Percentiles rank a stretch among this genome's conserved stretches.
Evolutionary conservation across 768 basidiomycete species (phyloP).

Genomic region (Lentinula sp.): DNA sequence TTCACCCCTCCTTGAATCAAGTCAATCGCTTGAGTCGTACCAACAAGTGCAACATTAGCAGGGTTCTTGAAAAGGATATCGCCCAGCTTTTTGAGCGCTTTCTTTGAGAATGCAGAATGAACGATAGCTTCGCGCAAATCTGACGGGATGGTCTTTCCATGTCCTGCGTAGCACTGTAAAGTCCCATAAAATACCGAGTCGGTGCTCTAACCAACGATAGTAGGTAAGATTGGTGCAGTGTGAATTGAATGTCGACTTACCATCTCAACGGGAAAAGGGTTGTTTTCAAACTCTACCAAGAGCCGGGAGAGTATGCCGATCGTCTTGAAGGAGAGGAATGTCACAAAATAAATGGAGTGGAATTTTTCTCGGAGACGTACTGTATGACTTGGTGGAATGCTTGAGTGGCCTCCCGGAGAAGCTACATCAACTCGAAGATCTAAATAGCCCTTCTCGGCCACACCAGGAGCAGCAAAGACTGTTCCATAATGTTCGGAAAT

Average conservation of each 20-base stretch:
- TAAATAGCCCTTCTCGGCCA: slow-evolving; percentile 37
- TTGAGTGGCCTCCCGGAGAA: slow-evolving; percentile 59
- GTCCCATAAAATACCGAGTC: slow-evolving; percentile 34
- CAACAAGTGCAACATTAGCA: slow-evolving; percentile 22
- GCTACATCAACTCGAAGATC: slow-evolving; percentile 35
- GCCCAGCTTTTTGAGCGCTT: slow-evolving; percentile 36
- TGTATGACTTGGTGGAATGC: slow-evolving; percentile 57
- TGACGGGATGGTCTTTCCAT: slow-evolving; percentile 36
- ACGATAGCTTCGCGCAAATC: slow-evolving; percentile 27
- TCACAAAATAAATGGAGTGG: slow-evolving; percentile 1
- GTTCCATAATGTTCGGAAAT: slow-evolving; percentile 22
- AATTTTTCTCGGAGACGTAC: slow-evolving; percentile 20
- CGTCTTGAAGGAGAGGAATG: slow-evolving; percentile 17
- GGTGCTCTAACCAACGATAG: slow-evolving; percentile 20
- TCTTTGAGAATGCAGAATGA: slow-evolving; percentile 27
- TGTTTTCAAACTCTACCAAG: slow-evolving; percentile 41
- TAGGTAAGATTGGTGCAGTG: neutral
- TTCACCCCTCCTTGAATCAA: slow-evolving; percentile 41
- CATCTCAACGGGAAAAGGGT: slow-evolving; percentile 34
- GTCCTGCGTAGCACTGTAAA: slow-evolving; percentile 45
- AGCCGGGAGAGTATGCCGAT: slow-evolving; percentile 57
- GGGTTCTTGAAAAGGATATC: slow-evolving; percentile 20
- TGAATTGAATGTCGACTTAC: slow-evolving; percentile 11
- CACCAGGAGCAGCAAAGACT: slow-evolving; percentile 34
- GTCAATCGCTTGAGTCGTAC: slow-evolving; percentile 56